Conservation (phyloP, 2,329 filamentous ascomycete species). For the Fusarium keratoplasticum region DNA sequence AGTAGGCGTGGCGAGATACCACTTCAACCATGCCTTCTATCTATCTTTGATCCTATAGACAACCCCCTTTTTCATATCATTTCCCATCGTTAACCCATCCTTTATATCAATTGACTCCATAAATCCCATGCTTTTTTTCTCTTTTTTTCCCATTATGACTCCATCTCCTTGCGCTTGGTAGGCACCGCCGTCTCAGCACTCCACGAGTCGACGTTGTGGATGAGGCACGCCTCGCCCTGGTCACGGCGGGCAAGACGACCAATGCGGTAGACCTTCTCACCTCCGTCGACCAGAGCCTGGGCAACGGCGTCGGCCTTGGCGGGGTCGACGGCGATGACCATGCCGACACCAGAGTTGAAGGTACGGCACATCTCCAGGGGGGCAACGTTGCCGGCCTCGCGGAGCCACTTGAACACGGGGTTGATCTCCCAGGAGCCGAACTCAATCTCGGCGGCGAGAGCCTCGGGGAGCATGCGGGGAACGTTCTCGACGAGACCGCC, state of each 20-base stretch:
- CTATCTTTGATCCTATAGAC: slow-evolving; percentile 15
- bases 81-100: slow-evolving; percentile 25
- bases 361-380: slow-evolving; percentile 87
- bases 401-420: slow-evolving; percentile 88
- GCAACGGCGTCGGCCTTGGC: slow-evolving; percentile 71
- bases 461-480: slow-evolving; percentile 86
- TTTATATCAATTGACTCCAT: slow-evolving; percentile 27
- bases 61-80: slow-evolving; percentile 24
- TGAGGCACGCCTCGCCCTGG: slow-evolving; percentile 50
- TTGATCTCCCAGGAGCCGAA: slow-evolving; percentile 80
- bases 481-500: slow-evolving; percentile 95
- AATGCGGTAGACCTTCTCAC: slow-evolving; percentile 80
- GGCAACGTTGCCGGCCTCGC: slow-evolving; percentile 76
- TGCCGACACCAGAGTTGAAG: slow-evolving; percentile 95
- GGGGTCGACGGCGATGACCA: slow-evolving; percentile 85
- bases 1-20: slow-evolving; percentile 8
- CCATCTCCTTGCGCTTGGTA: slow-evolving; percentile 43
- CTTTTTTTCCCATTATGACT: slow-evolving; percentile 23
- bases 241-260: slow-evolving; percentile 75
- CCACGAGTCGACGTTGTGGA: slow-evolving; percentile 52
- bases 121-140: slow-evolving; percentile 26
- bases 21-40: slow-evolving; percentile 23
- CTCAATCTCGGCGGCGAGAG: slow-evolving; percentile 84
- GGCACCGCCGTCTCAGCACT: slow-evolving; percentile 35
- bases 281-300: slow-evolving; percentile 67